Evolutionary conservation across 805 yeast species (phyloP).

Genomic region (Grigorovia yakushimaensis): DNA sequence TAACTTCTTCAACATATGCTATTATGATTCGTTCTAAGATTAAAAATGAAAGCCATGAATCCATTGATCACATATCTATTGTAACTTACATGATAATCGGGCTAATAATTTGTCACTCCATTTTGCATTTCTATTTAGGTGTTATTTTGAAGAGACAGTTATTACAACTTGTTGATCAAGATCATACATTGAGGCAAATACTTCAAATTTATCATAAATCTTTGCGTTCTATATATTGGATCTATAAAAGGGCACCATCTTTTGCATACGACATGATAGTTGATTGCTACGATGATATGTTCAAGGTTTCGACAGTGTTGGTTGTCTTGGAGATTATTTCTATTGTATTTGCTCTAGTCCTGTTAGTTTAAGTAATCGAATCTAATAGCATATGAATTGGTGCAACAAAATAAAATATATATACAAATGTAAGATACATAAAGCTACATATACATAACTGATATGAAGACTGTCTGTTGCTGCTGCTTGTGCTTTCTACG

Average conservation of each 20-base stretch:
- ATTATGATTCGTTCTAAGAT: background rate
- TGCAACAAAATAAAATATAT: background rate
- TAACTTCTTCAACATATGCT: background rate
- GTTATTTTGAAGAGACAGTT: background rate
- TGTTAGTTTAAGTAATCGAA: background rate
- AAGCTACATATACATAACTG: too few relatives aligned
- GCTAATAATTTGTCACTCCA: background rate
- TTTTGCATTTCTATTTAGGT: background rate
- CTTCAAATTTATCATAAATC: background rate
- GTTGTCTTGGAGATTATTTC: background rate
- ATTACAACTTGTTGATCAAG: background rate
- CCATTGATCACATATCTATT: background rate
- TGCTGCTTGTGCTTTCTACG: too few relatives aligned
- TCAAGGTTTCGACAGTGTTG: background rate
- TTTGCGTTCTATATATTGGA: background rate
- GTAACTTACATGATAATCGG: background rate
- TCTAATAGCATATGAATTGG: background rate
- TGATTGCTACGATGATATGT: background rate
- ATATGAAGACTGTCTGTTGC: too few relatives aligned
- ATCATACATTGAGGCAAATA: background rate
- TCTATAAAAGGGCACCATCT: conserved; percentile 1
- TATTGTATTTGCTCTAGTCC: background rate
- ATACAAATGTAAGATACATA: too few relatives aligned
- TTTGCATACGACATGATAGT: background rate
- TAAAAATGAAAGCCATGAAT: background rate